These are phyloP conservation scores for Arachnopeziza araneosa DNA, from an alignment of 2,329 filamentous ascomycete species.

Conservation along the genomic window DNA sequence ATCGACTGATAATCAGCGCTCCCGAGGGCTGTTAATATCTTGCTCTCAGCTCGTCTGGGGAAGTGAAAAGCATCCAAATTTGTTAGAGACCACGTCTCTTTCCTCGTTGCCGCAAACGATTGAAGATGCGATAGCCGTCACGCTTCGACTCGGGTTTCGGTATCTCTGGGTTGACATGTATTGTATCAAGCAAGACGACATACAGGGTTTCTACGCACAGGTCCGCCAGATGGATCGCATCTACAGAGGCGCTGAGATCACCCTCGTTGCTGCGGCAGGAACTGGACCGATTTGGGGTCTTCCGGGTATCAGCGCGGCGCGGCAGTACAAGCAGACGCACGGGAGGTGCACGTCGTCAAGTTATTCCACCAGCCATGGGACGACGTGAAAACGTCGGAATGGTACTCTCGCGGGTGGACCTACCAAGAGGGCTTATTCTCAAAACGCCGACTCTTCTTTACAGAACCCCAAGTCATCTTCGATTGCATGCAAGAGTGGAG, in stretches of 20 bases:
- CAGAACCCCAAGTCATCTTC: neutral
- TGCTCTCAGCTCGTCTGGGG: neutral
- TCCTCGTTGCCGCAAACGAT: neutral
- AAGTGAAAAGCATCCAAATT: too few relatives aligned
- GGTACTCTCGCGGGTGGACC: neutral
- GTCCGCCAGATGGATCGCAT: constrained; percentile 2
- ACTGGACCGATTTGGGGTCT: neutral
- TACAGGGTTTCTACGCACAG: neutral
- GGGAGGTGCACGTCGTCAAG: neutral
- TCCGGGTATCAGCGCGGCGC: neutral
- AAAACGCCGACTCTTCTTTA: neutral
- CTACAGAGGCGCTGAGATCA: constrained; percentile 1
- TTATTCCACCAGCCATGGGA: neutral
- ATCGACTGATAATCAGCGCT: too few relatives aligned
- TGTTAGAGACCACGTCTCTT: too few relatives aligned
- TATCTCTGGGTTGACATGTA: constrained; percentile 14
- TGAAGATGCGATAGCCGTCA: neutral
- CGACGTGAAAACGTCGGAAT: neutral
- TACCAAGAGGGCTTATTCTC: neutral
- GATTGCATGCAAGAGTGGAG: neutral
- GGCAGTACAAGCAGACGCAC: neutral
- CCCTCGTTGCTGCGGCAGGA: neutral
- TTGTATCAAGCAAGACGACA: constrained; percentile 7
- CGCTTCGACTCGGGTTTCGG: neutral
- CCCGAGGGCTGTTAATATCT: neutral